These are phyloP conservation scores for Beauveria rudraprayagi DNA, from an alignment of 2,329 filamentous ascomycete genomes.

Conservation along the genomic window DNA sequence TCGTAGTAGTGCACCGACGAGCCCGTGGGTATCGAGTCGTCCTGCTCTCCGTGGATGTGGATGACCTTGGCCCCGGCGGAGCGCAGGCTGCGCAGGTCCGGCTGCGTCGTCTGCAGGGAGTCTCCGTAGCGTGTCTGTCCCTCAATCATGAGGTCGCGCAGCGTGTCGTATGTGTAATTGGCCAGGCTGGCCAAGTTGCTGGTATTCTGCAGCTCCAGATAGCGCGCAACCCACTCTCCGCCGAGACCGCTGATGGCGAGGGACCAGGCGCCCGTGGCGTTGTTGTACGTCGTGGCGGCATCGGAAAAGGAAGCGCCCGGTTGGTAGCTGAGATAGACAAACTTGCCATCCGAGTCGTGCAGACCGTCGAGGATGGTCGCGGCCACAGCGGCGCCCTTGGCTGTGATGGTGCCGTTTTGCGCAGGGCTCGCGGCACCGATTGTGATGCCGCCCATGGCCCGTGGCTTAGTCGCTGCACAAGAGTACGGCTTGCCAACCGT, in stretches of 20 bases:
- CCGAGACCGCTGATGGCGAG: conserved; percentile 22
- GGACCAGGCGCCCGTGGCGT: conserved; percentile 22
- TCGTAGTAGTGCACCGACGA: conserved; percentile 48
- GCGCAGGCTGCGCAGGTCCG: conserved; percentile 43
- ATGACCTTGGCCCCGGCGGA: conserved; percentile 44
- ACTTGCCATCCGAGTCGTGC: conserved; percentile 26
- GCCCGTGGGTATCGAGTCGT: conserved; percentile 41
- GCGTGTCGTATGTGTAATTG: conserved; percentile 43
- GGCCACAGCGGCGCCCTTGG: conserved; percentile 24
- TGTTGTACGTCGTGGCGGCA: conserved; percentile 25
- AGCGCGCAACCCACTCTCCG: conserved; percentile 31
- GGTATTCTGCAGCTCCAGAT: conserved; percentile 27
- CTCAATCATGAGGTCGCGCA: conserved; percentile 42
- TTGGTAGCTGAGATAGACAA: conserved; percentile 28
- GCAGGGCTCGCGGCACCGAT: conserved; percentile 15
- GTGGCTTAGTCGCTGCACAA: conserved; percentile 18
- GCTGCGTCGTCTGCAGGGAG: conserved; percentile 44
- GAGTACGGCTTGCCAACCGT: conserved; percentile 25
- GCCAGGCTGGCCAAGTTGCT: conserved; percentile 31
- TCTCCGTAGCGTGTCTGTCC: conserved; percentile 40
- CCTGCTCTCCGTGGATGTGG: conserved; percentile 49
- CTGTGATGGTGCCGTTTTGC: conserved; percentile 26
- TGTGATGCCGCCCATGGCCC: conserved; percentile 15
- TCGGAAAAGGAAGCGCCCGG: conserved; percentile 25
- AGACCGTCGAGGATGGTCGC: conserved; percentile 28